Base-by-base conservation (phyloP, 192 early-diverging fungal genomes). In the Endogone sp. region DNA sequence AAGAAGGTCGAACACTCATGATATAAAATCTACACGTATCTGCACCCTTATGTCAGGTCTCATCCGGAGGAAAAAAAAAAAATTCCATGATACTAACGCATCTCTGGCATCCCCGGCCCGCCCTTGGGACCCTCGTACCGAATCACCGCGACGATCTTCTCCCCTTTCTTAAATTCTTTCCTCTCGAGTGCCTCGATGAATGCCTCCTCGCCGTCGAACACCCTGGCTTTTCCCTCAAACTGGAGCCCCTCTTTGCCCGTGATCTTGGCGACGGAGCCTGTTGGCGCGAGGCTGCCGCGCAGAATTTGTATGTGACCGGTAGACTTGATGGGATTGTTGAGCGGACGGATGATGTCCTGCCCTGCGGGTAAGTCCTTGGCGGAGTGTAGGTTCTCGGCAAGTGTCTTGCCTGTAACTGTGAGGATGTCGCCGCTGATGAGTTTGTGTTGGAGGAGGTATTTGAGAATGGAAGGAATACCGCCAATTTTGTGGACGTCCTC, bases 71-170 rank as follows among this genome's bases (percentile, higher is more conserved):
- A n/a, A n/a, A n/a, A n/a, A n/a, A n/a, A n/a, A n/a, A n/a, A n/a
- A n/a, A n/a, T n/a, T n/a, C n/a, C n/a, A n/a, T n/a, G 37, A 24
- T 55, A 79, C 82, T 79, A 81, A 89, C 84, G 85, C 98, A 99
- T 99, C 79, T 99, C 98, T 27, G 95, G 94, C 98, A 99, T 99
- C 62, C 98, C 98, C 8, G 98, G 98, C 21, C 95, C 95, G 69
- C 98, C 98, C 82, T 93, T 93, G 29, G 98, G 98, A 3, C 98
- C 98, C 76, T 96, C 95, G 79, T 99, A 98, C 44, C 95, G 91
- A 83, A 99, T 98, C 59, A 99, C 84, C 59, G 89, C 88, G 32
- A 94, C 86, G 21, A 56, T 66, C 32, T 95, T 93, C 78, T 97
- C 85, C 29, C 98, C 98, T 84, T 96, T 95, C 76, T 70, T 76